Base-by-base conservation (phyloP, 148 eudicot species). In the Spergularia bocconei region DNA sequence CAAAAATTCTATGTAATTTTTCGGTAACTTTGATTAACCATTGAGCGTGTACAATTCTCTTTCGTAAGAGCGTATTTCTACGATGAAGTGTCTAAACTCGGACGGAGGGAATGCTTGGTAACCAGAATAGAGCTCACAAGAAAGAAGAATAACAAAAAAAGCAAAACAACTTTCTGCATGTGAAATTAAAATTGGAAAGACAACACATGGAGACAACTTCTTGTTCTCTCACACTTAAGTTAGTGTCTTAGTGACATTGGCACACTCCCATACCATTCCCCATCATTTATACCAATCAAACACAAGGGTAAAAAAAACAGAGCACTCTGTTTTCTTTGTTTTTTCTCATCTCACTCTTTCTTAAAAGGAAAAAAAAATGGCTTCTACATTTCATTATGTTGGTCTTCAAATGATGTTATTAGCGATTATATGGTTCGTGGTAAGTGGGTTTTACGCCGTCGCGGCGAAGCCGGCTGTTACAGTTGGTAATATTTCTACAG, bases 401-500 rank as follows among this genome's bases (percentile, higher is more conserved):
- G 3, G 20, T 13, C 23, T 20, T 13, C 8, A 51, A 33, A 51
- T 33, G 14, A 56, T 76, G 38, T 51, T 66, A 66, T 23, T 6
- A 19, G 33, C 21, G 0, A 56, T n/a, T 70, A 36, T 75, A 44
- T 65, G 44, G 73, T 12, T 80, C 11, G n/a, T 79, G 11, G 16
- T 80, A n/a, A 33, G 58, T 55, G 58, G 21, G 36, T 44, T 44
- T 65, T 56, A 67, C 41, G 73, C 59, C 4, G 67, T 29, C 25
- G 80, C 39, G 3, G 59, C 9, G 2, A 59, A 74, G 11, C 55
- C 50, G 6, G 21, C 53, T 1, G 77, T 77, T 44, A 68, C 59
- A 29, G 74, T 77, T 36, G 91, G 86, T n/a, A 84, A 84, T 71
- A 85, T 84, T 0, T 90, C 97, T 0, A 77, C 80, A 71, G 87